These are phyloP conservation scores for Cyclospora cayetanensis DNA, from an alignment of 169 alveolate species.

Conservation along the genomic window DNA sequence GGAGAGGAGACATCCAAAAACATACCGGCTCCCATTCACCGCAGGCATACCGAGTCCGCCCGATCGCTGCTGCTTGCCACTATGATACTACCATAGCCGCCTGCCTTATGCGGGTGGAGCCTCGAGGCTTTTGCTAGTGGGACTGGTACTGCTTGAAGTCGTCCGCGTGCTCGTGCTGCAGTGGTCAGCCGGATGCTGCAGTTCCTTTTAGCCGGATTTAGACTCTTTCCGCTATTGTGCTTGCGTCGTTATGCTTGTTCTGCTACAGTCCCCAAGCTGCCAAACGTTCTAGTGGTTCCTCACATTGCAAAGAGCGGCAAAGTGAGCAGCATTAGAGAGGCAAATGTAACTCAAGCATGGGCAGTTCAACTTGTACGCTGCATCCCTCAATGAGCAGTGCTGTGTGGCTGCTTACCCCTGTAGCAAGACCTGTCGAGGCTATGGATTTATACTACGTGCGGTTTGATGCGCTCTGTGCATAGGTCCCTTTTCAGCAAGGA, in stretches of 20 bases:
- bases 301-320: neutral
- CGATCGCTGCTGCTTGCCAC: neutral
- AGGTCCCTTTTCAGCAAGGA: neutral
- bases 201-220: neutral
- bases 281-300: neutral
- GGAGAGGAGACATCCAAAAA: slow-evolving; percentile 80
- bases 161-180: too few species aligned
- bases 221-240: neutral
- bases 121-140: neutral
- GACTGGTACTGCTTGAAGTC: too few species aligned
- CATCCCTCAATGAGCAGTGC: too few species aligned
- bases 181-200: neutral
- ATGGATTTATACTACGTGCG: neutral
- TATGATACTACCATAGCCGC: neutral
- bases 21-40: slow-evolving; percentile 85
- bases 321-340: neutral
- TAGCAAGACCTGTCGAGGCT: neutral
- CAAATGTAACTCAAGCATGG: too few species aligned
- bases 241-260: neutral
- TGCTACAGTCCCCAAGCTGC: neutral
- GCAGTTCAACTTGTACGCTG: neutral
- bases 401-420: neutral
- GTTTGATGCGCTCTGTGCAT: neutral
- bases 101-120: neutral
- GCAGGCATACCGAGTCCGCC: slow-evolving; percentile 75